Evolutionary conservation across 176 grass and related monocot genomes (phyloP), one percentile per base, ranked within the genome.

Genomic region (Raddia guianensis): DNA sequence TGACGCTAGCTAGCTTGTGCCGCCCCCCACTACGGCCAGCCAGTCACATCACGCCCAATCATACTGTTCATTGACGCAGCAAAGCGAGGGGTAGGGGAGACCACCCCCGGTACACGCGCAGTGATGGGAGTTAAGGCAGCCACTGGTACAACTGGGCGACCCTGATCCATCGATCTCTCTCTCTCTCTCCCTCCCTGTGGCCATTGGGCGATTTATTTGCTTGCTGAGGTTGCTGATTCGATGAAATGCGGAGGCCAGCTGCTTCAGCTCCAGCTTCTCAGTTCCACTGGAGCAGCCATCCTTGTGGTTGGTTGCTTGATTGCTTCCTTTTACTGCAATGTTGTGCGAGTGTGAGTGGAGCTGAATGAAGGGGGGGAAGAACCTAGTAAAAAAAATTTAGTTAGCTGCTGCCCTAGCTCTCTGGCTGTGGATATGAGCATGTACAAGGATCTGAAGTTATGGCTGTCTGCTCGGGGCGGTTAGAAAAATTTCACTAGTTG

Each of bases 11-110:
- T 40, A 27, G 71, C 82, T 76, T 45, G 87, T 85, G 85, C 87
- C 15, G 18, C 59, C 12, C 16, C 49, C 27, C 27, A 32, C 76
- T 49, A 80, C 76, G 76, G 82, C 55, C 72, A 51, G 77, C 76
- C 62, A 54, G 56, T 81, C 86, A 55, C 86, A 73, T 82, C 70
- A 27, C 10, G 87, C 64, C 81, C 77, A 64, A 76, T 15, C 43
- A 49, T 13, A 81, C 72, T 81, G 77, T 81, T 72, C 82, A 77
- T 81, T 72, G 82, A 66, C 87, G 15, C 82, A 72, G 21, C 87
- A 85, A 50, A 76, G 49, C 64, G 42, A 58, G 44, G 56, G 77
- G 56, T n/a, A 63, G 76, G 66, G 7, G 82, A 81, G 87, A 77
- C 87, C 87, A 81, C 77, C 65, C 63, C 21, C 77, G 44, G 77